A percentile compares a stretch with the other conserved stretches of the same genome.
Conservation (phyloP, 192 early-diverging fungal species). For the Entomortierella parvispora region DNA sequence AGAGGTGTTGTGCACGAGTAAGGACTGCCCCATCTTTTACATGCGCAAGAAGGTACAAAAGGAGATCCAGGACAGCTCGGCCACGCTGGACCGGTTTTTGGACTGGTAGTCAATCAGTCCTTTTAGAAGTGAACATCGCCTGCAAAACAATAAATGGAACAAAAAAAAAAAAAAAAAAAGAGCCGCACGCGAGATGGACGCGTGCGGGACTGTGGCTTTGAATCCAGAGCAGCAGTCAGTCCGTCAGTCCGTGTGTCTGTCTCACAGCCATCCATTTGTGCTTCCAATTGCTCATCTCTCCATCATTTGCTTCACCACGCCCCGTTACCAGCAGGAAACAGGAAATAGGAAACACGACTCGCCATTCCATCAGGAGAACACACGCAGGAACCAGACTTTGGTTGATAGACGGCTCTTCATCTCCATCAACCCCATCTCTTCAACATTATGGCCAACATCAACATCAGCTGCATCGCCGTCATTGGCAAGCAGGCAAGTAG, state of each 20-base stretch:
- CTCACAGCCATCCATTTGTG: not conserved
- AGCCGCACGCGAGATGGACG: too few relatives aligned
- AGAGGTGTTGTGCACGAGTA: slow-evolving; percentile 94
- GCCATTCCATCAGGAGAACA: too few relatives aligned
- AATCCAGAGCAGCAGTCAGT: not conserved
- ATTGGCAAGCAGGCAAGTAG: slow-evolving; percentile 65
- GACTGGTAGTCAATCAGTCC: slow-evolving; percentile 19
- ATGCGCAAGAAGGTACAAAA: slow-evolving; percentile 98
- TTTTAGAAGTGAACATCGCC: not conserved
- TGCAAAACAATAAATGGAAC: not conserved
- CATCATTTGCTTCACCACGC: too few relatives aligned
- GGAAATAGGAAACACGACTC: too few relatives aligned
- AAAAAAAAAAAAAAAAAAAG: not conserved
- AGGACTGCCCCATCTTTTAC: slow-evolving; percentile 97
- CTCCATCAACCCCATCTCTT: not conserved
- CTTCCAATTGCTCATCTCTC: not conserved
- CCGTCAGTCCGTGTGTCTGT: too few relatives aligned
- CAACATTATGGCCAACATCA: slow-evolving; percentile 52
- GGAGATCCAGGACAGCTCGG: slow-evolving; percentile 82
- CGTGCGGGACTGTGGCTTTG: not conserved
- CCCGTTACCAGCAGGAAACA: too few relatives aligned
- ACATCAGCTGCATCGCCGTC: slow-evolving; percentile 67
- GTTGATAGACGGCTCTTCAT: too few relatives aligned
- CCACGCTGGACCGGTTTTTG: slow-evolving; percentile 77
- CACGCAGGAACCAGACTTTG: too few relatives aligned